Conservation (phyloP, 2,329 filamentous ascomycete species). For the Ophiostoma australiae region DNA sequence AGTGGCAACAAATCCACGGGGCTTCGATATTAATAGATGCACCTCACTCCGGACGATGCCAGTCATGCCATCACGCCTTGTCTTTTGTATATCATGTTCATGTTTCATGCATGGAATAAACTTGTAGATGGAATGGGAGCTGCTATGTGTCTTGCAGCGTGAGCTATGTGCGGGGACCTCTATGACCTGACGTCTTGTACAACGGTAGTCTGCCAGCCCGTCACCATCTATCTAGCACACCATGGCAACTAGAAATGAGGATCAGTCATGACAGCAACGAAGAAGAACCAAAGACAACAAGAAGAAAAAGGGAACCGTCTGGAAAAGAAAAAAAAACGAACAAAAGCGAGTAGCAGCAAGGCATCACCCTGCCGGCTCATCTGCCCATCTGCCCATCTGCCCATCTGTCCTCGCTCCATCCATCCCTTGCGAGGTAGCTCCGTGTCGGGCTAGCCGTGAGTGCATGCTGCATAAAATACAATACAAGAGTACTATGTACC, state of each 20-base stretch:
- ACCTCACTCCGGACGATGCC: not conserved
- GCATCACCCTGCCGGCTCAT: not conserved
- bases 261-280: constrained; percentile 2
- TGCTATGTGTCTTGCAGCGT: not conserved
- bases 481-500: not conserved
- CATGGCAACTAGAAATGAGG: constrained; percentile 21
- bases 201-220: not conserved
- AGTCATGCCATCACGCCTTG: not conserved
- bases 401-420: not conserved
- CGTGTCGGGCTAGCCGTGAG: constrained; percentile 5
- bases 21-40: not conserved
- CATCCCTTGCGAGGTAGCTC: not conserved
- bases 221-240: constrained; percentile 11
- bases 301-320: too few species aligned
- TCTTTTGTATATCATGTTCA: not conserved
- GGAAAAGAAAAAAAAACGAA: not conserved
- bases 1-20: not conserved
- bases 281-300: not conserved
- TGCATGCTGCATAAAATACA: not conserved
- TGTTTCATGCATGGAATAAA: not conserved
- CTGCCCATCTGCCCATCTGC: not conserved
- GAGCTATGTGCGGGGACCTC: not conserved
- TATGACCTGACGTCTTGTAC: not conserved
- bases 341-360: not conserved
- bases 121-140: not conserved